Evolutionary conservation across 257 asterid genomes (phyloP), one percentile per base, ranked within the genome.

Genomic region (Coffea eugenioides): DNA sequence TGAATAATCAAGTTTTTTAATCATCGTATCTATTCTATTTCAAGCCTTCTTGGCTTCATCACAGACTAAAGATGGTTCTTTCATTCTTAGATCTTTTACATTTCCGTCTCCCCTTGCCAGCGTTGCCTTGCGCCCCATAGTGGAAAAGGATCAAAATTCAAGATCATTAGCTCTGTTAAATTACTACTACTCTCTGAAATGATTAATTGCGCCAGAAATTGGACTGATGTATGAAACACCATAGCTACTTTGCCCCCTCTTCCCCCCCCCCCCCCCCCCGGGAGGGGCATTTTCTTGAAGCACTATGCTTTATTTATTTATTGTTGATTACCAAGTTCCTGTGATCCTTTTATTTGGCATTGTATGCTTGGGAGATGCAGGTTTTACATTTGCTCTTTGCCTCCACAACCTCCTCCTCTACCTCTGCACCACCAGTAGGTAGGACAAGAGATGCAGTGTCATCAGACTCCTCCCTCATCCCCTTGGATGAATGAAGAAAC

Each of bases 401-500:
- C 61, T 3, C 56, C 16, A 6, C n/a, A 23, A 18, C 39, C 76
- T 12, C 8, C 25, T 1, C 14, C 8, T 49, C 62, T 23, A 9
- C 43, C 5, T 8, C 43, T 14, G n/a, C 34, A 31, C 43, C 9
- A 34, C 49, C 39, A 23, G 1, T 27, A 46, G 57, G 51, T 31
- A 45, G 59, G 75, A 71, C 25, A 73, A 10, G 10, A 14, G 25
- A 15, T 27, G 39, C 49, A 73, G 3, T 21, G 67, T 73, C 77
- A 73, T 51, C 46, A 14, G 20, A 27, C n/a, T 14, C 9, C 25
- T 14, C 9, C 25, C 23, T 23, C 23, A 61, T 61, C 67, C 67
- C 67, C 34, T 61, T 61, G 67, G 67, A 61, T 61, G 67, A 39
- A 52, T 73, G 43, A 74, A 56, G 49, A 54, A 74, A 54, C 51